phyloP scores from a whole-genome alignment of 2,329 filamentous ascomycete species.

The Bimuria novae-zelandiae region DNA sequence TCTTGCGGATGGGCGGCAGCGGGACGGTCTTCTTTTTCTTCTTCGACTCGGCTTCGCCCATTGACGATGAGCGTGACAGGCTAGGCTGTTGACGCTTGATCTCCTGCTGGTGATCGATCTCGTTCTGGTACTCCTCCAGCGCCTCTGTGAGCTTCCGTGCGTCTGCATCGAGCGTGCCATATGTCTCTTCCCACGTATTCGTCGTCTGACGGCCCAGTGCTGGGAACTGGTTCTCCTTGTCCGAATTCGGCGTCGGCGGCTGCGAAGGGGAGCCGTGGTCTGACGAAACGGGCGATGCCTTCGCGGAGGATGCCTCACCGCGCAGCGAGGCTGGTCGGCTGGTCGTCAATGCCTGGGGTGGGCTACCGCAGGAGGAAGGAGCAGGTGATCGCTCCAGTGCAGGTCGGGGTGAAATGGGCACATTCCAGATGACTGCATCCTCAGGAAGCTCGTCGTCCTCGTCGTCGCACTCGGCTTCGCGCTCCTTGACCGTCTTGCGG shows the following conservation, averaged over 20 bases:
- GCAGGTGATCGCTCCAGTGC: conserved; percentile 46
- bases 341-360: conserved; percentile 28
- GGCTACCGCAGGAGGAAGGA: conserved; percentile 34
- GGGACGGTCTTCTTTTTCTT: conserved; percentile 59
- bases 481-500: conserved; percentile 69
- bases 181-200: conserved; percentile 75
- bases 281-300: conserved; percentile 32
- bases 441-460: conserved; percentile 77
- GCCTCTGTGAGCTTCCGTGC: conserved; percentile 77
- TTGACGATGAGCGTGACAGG: conserved; percentile 37
- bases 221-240: conserved; percentile 26
- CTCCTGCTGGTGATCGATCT: conserved; percentile 59
- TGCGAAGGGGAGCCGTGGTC: conserved; percentile 23
- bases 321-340: conserved; percentile 20
- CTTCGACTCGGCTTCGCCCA: conserved; percentile 45
- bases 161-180: conserved; percentile 71
- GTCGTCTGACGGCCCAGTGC: conserved; percentile 57
- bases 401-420: conserved; percentile 72
- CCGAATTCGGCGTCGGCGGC: conserved; percentile 25
- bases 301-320: conserved; percentile 24
- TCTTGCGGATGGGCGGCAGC: conserved; percentile 69
- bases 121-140: conserved; percentile 76
- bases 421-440: conserved; percentile 78
- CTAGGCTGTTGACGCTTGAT: conserved; percentile 55
- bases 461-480: conserved; percentile 80